A percentile compares a stretch with the other conserved stretches of the same genome.
These are phyloP conservation scores for Punica granatum DNA, from an alignment of 345 rosid genomes.

Conservation along the genomic window DNA sequence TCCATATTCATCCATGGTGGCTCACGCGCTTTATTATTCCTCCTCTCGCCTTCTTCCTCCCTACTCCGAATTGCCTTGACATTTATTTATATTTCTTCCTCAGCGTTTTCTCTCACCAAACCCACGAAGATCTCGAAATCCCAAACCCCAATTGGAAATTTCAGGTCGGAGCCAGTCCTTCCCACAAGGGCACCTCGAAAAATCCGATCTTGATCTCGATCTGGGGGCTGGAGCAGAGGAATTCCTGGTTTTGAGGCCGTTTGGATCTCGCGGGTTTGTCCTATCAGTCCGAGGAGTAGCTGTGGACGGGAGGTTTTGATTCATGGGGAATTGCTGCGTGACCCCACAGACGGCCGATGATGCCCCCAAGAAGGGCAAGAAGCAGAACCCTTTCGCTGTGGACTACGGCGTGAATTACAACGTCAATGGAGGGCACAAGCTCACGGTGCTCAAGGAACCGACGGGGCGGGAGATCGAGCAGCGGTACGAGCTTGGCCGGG, in stretches of 20 bases:
- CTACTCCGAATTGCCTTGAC: not conserved
- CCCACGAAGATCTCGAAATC: not conserved
- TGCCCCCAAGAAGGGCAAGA: conserved; percentile 34
- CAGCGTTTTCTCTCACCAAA: not conserved
- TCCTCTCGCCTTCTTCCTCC: conserved; percentile 7
- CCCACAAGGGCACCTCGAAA: not conserved
- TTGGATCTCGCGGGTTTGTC: not conserved
- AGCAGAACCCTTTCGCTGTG: conserved; percentile 64
- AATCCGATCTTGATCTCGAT: conserved; percentile 1
- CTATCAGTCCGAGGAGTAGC: not conserved
- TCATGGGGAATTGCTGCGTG: conserved; percentile 91
- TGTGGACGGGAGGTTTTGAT: conserved; percentile 3
- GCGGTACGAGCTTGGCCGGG: conserved; percentile 71
- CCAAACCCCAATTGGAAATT: not conserved
- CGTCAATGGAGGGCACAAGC: conserved; percentile 35
- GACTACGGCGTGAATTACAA: conserved; percentile 35
- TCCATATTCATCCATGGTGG: conserved; percentile 14
- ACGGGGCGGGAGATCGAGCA: conserved; percentile 64
- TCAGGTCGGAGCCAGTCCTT: not conserved
- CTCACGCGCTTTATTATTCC: conserved; percentile 17
- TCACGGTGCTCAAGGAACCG: conserved; percentile 59
- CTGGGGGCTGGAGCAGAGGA: not conserved
- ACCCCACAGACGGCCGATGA: conserved; percentile 27
- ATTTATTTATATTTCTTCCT: conserved; percentile 2
- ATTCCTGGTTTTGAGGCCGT: not conserved